Base-by-base conservation (phyloP, 1,284 basidiomycete species). In the Heterobasidion irregulare region DNA sequence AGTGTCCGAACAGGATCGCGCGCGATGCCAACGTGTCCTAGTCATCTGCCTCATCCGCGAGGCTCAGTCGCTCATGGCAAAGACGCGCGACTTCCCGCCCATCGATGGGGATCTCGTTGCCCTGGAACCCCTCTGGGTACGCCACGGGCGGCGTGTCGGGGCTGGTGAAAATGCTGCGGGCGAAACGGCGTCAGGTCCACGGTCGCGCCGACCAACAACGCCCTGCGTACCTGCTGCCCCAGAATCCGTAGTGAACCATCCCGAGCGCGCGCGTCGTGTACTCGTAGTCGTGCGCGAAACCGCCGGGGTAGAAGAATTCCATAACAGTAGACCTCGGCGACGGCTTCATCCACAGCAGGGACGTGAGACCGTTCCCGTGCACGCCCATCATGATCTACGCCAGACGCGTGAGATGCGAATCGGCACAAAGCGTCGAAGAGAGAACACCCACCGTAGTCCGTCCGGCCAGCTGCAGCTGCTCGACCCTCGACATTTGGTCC, bases 211-310 rank as follows among this genome's bases (percentile, higher is more conserved):
- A 54, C 26, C 5, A 26, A 44, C 36, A 38, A 12, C 68, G 38
- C n/a, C 26, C 26, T 26, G 26, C 74, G 54, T 56, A 80, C 76
- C 70, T 67, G 62, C 79, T 68, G 12, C 75, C 75, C 92, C 92
- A 94, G 69, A 94, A 87, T 4, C 90, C 92, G 63, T 86, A 94
- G 68, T 95, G 89, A 0, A 75, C 77, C 78, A 94, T 92, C 8
- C 89, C 90, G 2, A 95, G 72, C 0, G 89, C 85, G 19, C 86
- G 79, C 0, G 91, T 77, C 0, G 88, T 89, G 59, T 80, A 90
- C 66, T 92, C 88, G 62, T 94, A 95, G 68, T 94, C 92, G 61
- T 83, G 80, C 8, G 92, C 89, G 66, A 93, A 94, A 2, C 92
- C 92, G 33, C 78, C 77, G 2, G 92, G 90, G 68, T 74, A 92